Conservation (phyloP, 2,329 filamentous ascomycete species). For the Aspergillus brunneoviolaceus region DNA sequence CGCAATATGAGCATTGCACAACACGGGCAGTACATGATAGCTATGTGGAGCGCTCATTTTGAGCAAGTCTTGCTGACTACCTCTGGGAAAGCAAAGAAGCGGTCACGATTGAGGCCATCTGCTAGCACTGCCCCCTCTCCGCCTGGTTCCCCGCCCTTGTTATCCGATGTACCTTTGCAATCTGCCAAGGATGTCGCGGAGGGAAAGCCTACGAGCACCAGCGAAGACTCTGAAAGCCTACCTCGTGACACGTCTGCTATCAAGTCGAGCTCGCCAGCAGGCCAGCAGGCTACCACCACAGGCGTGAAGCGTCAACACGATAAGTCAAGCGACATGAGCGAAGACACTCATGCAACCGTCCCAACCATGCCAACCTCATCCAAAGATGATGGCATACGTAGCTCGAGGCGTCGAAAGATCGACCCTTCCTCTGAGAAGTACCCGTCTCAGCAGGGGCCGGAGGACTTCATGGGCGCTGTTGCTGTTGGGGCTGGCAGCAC, state of each 20-base stretch:
- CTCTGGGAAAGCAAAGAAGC: not conserved
- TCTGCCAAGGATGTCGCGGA: too few species aligned
- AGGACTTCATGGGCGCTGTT: too few species aligned
- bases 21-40: constrained; percentile 13
- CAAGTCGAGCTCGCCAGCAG: too few species aligned
- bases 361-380: not conserved
- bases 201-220: too few species aligned
- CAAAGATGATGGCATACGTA: not conserved
- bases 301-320: not conserved
- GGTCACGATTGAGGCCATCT: not conserved
- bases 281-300: too few species aligned
- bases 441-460: too few species aligned
- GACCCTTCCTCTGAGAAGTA: not conserved
- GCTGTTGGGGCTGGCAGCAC: too few species aligned
- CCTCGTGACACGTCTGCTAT: too few species aligned
- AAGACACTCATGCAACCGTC: not conserved
- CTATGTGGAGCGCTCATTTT: constrained; percentile 9
- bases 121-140: too few species aligned
- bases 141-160: too few species aligned
- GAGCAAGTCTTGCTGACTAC: not conserved
- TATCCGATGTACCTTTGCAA: too few species aligned
- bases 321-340: not conserved
- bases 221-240: too few species aligned
- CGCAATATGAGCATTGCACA: not conserved
- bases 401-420: not conserved